Conservation (phyloP, 441 rosid genomes). For the Gossypium gossypioides region DNA sequence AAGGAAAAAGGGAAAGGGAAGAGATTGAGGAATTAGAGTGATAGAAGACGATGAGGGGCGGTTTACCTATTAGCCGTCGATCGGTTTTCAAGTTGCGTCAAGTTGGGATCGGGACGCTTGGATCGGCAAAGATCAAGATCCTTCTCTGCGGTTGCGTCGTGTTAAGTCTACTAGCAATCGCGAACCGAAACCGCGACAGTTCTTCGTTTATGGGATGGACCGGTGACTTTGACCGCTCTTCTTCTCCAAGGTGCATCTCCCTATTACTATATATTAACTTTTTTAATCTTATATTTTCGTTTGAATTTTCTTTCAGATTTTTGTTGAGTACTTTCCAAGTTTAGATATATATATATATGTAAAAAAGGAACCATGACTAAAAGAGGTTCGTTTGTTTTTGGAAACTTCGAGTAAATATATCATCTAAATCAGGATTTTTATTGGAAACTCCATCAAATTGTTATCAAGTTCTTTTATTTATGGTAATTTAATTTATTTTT, state of each 20-base stretch:
- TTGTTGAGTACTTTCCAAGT: background rate
- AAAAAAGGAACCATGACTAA: background rate
- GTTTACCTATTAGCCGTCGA: slow-evolving; percentile 54
- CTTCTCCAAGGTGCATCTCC: slow-evolving; percentile 41
- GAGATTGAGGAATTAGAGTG: background rate
- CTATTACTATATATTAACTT: background rate
- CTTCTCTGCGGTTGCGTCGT: slow-evolving; percentile 43
- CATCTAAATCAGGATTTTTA: background rate
- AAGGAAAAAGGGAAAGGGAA: background rate
- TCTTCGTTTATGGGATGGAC: slow-evolving; percentile 39
- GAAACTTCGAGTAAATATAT: background rate
- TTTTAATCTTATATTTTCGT: background rate
- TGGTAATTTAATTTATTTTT: background rate
- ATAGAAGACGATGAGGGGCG: slow-evolving; percentile 40
- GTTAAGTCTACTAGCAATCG: slow-evolving; percentile 38
- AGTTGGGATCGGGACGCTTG: slow-evolving; percentile 27
- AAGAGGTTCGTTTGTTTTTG: background rate
- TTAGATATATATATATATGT: background rate
- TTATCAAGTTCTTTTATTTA: background rate
- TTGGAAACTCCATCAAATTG: background rate
- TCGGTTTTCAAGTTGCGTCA: slow-evolving; percentile 58
- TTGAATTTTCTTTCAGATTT: background rate
- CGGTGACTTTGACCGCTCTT: slow-evolving; percentile 29
- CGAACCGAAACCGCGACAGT: slow-evolving; percentile 21
- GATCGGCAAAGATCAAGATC: slow-evolving; percentile 60